Percentiles rank a stretch among this genome's conserved stretches.
Evolutionary conservation across 2,329 filamentous ascomycete genomes (phyloP).

Genomic region (Myriosclerotinia scirpicola): DNA sequence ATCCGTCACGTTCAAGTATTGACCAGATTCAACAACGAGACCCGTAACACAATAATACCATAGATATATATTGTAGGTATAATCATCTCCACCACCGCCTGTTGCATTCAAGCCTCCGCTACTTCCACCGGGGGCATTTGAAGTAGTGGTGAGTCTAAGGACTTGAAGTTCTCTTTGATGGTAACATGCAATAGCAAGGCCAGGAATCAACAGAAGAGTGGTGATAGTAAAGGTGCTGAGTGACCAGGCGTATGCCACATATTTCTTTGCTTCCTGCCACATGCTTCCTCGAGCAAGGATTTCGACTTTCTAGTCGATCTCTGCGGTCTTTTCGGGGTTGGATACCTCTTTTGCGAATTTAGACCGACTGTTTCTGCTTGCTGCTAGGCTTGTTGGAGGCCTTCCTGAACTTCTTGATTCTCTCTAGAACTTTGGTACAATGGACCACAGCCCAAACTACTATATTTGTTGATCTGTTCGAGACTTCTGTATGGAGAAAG

Average conservation of each 20-base stretch:
- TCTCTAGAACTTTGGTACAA: background rate
- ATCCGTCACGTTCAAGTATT: background rate
- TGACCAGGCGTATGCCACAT: too few relatives aligned
- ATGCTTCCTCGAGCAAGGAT: too few relatives aligned
- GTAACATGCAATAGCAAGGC: background rate
- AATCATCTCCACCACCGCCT: background rate
- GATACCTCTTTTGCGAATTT: background rate
- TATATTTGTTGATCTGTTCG: background rate
- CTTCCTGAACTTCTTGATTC: background rate
- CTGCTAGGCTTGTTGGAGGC: background rate
- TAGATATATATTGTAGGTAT: slow-evolving; percentile 4
- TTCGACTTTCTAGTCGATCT: background rate
- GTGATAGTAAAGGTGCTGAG: background rate
- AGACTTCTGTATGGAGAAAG: background rate
- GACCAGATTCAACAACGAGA: background rate
- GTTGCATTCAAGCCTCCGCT: background rate
- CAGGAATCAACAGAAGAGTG: background rate
- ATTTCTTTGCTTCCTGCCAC: too few relatives aligned
- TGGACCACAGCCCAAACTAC: background rate
- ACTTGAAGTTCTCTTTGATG: background rate
- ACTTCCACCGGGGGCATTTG: background rate
- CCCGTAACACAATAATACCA: slow-evolving; percentile 3
- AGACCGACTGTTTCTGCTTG: background rate
- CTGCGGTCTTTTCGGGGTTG: background rate
- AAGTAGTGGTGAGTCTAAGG: background rate